Conservation (phyloP, 257 asterid species). For the Ehretia macrophylla region DNA sequence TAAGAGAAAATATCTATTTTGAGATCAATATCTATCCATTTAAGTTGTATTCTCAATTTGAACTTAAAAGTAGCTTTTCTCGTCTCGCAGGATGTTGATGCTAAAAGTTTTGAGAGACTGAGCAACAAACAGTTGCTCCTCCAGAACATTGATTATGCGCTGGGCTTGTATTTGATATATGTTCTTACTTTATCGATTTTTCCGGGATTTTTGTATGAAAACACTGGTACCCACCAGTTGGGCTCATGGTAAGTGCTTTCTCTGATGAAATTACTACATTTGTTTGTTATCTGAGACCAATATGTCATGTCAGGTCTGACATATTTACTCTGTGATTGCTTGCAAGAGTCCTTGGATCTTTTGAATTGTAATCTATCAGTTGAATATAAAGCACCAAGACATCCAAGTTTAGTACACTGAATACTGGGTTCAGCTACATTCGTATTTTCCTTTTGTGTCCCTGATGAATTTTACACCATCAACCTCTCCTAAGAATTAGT, state of each 20-base stretch:
- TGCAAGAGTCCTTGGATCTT: too few species aligned
- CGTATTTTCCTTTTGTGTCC: too few species aligned
- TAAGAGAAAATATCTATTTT: not conserved
- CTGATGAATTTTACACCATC: not conserved
- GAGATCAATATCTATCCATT: not conserved
- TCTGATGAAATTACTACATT: too few species aligned
- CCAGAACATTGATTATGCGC: slow-evolving; percentile 54
- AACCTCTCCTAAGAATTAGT: not conserved
- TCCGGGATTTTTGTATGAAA: slow-evolving; percentile 83
- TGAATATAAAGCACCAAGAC: too few species aligned
- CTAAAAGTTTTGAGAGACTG: slow-evolving; percentile 32
- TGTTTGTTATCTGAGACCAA: not conserved
- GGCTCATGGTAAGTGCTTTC: slow-evolving; percentile 68
- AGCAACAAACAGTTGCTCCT: slow-evolving; percentile 46
- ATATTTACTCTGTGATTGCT: too few species aligned
- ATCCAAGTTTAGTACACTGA: too few species aligned
- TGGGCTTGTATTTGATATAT: slow-evolving; percentile 51
- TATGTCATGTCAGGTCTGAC: not conserved
- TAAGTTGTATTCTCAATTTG: not conserved
- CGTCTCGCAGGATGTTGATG: slow-evolving; percentile 25
- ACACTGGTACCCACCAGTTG: slow-evolving; percentile 68
- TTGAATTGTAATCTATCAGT: too few species aligned
- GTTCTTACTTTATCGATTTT: slow-evolving; percentile 69
- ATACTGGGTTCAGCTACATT: too few species aligned
- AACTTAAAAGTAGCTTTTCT: not conserved